Evolutionary conservation across 169 alveolate genomes (phyloP), one percentile per base, ranked within the genome.

Genomic region (Eimeria sp.): DNA sequence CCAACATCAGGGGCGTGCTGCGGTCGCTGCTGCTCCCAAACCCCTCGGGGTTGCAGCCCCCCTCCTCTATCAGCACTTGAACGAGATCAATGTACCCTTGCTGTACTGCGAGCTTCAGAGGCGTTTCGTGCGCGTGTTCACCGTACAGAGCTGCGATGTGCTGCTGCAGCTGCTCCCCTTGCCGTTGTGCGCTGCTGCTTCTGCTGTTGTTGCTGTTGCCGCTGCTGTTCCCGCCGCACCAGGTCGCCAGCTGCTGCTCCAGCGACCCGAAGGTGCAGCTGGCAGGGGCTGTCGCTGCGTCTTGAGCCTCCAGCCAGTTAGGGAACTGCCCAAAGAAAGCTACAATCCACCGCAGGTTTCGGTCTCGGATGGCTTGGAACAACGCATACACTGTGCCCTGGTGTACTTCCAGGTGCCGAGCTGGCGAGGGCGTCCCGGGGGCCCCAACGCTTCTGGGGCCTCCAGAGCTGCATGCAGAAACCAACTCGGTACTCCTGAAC

Each of bases 1-100:
- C 98, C 34, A 97, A 98, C 99, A 98, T 98, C 92, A 98, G 92
- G 14, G 99, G 99, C 9, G 99, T 97, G 58, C 96, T 20, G 92
- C 96, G n/a, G 73, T 95, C 82, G 93, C 95, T 34, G 91, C 94
- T 83, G 83, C 87, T 78, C n/a, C 97, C 95, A 49, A 89, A 76
- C 16, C 97, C 98, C 84, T 97, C 97, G 61, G 98, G 97, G 86
- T 90, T 89, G 54, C 96, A 96, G 76, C 97, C 96, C 13, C 97
- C 97, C 95, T 94, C 87, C 80, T 98, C 98, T 82, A 97, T 89
- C 83, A 96, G 95, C 97, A 96, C 70, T 82, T 94, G 88, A 47
- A 90, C 97, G 83, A 98, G 76, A 34, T 97, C 96, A 93, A 95
- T 96, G 95, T 97, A 89, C 40, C 98, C 98, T n/a, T 89, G 70